A percentile compares a stretch with the other conserved stretches of the same genome.
These are phyloP conservation scores for Aspergillus saccharolyticus DNA, from an alignment of 495 filamentous ascomycete species.

Conservation along the genomic window DNA sequence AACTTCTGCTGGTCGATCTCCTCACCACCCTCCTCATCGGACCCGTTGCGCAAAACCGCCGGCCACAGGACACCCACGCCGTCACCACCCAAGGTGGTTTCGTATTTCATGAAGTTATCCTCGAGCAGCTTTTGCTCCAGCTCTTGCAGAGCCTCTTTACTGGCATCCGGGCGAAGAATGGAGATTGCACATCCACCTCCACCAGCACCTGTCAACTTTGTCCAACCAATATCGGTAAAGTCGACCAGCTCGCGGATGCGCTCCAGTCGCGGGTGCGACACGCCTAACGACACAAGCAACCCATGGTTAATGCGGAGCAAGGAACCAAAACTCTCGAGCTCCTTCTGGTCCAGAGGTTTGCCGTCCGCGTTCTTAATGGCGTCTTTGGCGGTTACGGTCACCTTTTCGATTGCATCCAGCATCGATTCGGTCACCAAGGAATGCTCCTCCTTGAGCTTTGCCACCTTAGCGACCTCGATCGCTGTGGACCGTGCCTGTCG, in stretches of 20 bases:
- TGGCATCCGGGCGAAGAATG: constrained; percentile 63
- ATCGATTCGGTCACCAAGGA: constrained; percentile 70
- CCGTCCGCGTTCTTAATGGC: constrained; percentile 63
- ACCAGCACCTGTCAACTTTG: constrained; percentile 92
- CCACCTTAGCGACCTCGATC: constrained; percentile 82
- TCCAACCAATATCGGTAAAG: constrained; percentile 86
- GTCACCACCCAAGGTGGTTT: constrained; percentile 83
- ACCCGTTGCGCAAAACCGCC: constrained; percentile 71
- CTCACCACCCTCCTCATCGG: constrained; percentile 71
- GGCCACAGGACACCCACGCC: constrained; percentile 92
- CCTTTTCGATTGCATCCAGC: constrained; percentile 75
- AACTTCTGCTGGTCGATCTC: constrained; percentile 94
- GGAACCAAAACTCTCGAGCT: constrained; percentile 69
- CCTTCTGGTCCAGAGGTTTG: constrained; percentile 50
- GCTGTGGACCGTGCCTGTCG: constrained; percentile 75
- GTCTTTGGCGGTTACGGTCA: constrained; percentile 67
- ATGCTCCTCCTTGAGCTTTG: constrained; percentile 59
- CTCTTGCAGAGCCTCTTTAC: constrained; percentile 45
- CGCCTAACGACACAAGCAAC: constrained; percentile 78
- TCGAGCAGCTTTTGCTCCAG: constrained; percentile 63
- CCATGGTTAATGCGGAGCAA: constrained; percentile 92
- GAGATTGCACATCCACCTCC: constrained; percentile 95
- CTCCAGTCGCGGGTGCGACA: constrained; percentile 90
- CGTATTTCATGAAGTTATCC: constrained; percentile 78
- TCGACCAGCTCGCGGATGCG: constrained; percentile 89